A percentile compares a stretch with the other conserved stretches of the same genome.
These are phyloP conservation scores for Tremella yokohamensis DNA, from an alignment of 768 basidiomycete genomes.

Conservation along the genomic window DNA sequence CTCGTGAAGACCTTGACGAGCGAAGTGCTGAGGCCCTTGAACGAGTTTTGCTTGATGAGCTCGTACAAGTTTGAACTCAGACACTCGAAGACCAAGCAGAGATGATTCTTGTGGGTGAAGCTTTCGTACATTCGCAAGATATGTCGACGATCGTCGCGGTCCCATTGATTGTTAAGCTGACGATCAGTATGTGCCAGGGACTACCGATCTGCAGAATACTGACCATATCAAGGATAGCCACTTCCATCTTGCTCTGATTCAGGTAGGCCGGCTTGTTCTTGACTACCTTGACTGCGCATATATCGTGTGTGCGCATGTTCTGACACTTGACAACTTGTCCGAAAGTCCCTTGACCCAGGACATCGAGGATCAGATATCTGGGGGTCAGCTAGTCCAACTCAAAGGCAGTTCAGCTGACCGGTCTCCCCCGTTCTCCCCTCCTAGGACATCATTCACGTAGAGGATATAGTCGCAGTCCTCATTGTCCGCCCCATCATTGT, in stretches of 20 bases:
- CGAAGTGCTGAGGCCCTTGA: slow-evolving; percentile 92
- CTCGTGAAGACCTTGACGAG: slow-evolving; percentile 98
- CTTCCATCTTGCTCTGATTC: slow-evolving; percentile 99
- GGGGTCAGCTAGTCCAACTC: slow-evolving; percentile 15
- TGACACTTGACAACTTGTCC: slow-evolving; percentile 99
- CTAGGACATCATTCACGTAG: slow-evolving; percentile 97
- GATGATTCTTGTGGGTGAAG: slow-evolving; percentile 92
- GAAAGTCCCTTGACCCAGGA: slow-evolving; percentile 97
- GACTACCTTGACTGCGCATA: slow-evolving; percentile 97
- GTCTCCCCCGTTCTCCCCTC: slow-evolving; percentile 78
- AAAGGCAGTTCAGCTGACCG: slow-evolving; percentile 68
- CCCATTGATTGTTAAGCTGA: slow-evolving; percentile 88
- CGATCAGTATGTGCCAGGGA: slow-evolving; percentile 5
- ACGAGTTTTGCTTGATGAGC: slow-evolving; percentile 99
- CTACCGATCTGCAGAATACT: slow-evolving; percentile 48
- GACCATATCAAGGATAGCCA: slow-evolving; percentile 92
- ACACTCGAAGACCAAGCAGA: slow-evolving; percentile 96
- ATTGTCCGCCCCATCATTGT: slow-evolving; percentile 97
- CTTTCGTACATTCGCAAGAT: slow-evolving; percentile 91
- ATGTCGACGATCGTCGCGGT: slow-evolving; percentile 92
- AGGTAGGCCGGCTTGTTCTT: slow-evolving; percentile 99
- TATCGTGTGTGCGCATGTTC: slow-evolving; percentile 98
- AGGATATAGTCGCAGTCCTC: slow-evolving; percentile 99
- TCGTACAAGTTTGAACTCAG: slow-evolving; percentile 97
- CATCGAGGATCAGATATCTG: slow-evolving; percentile 95